A percentile compares a stretch with the other conserved stretches of the same genome.
These are phyloP conservation scores for Pulveroboletus sp. DNA, from an alignment of 768 basidiomycete genomes.

Conservation along the genomic window DNA sequence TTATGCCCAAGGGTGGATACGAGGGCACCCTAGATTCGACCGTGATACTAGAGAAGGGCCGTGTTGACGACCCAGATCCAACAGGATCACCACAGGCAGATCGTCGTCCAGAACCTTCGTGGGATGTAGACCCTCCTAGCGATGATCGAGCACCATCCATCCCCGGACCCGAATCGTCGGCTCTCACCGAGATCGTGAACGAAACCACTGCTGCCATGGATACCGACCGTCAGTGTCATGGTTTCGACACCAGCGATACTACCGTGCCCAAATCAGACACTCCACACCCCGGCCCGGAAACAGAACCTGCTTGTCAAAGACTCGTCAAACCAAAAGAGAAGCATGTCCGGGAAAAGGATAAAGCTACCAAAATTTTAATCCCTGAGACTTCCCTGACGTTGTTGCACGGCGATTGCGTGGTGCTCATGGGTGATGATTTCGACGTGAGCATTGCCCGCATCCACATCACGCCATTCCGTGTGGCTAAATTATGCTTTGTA, in stretches of 20 bases:
- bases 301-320: conserved; percentile 1
- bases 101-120: not conserved
- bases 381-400: conserved; percentile 31
- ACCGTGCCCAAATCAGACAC: not conserved
- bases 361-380: conserved; percentile 9
- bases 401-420: conserved; percentile 37
- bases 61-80: conserved; percentile 6
- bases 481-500: conserved; percentile 10
- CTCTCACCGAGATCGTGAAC: conserved; percentile 1
- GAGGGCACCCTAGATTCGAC: not conserved
- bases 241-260: not conserved
- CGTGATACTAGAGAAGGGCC: conserved; percentile 10
- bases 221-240: not conserved
- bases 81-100: conserved; percentile 1
- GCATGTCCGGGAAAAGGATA: conserved; percentile 14
- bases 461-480: not conserved
- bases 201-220: conserved; percentile 5
- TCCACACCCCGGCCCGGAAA: not conserved
- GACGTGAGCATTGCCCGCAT: conserved; percentile 33
- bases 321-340: not conserved
- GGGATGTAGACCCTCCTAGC: not conserved
- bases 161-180: not conserved
- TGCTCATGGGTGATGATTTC: conserved; percentile 38
- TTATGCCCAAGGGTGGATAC: conserved; percentile 28
- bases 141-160: not conserved